Conservation (phyloP, 1,139 yeast species). For the Nakaseomyces kungkrabaensis region DNA sequence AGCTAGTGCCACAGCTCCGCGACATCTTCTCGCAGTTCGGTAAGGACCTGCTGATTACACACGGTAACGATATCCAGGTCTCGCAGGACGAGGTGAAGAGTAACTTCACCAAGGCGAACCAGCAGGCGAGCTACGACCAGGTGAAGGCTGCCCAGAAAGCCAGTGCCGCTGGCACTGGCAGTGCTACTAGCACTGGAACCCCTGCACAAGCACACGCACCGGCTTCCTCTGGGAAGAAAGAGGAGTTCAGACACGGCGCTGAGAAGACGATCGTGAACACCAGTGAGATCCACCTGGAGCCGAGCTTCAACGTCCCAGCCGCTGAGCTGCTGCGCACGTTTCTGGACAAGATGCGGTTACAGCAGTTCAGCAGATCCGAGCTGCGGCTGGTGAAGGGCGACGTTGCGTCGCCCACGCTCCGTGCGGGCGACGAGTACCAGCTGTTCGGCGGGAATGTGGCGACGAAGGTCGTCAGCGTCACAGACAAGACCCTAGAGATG, state of each 20-base stretch:
- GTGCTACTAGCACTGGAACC: too few relatives aligned
- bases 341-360: conserved; percentile 63
- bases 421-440: conserved; percentile 52
- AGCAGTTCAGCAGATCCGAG: conserved; percentile 47
- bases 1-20: conserved; percentile 64
- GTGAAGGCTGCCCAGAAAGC: conserved; percentile 15
- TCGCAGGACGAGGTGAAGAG: conserved; percentile 61
- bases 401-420: conserved; percentile 13
- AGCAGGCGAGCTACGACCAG: conserved; percentile 26
- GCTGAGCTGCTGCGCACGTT: conserved; percentile 72
- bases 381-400: conserved; percentile 7
- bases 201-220: conserved; percentile 8
- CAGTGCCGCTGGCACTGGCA: too few relatives aligned
- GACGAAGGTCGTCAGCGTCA: conserved; percentile 51
- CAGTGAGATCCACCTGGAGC: conserved; percentile 65
- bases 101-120: conserved; percentile 56
- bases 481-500: conserved; percentile 47
- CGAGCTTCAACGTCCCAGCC: conserved; percentile 79
- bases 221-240: conserved; percentile 13
- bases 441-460: conserved; percentile 84
- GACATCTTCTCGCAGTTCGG: conserved; percentile 56
- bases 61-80: conserved; percentile 83
- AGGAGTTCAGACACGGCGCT: conserved; percentile 16
- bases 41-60: conserved; percentile 57
- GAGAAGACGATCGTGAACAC: conserved; percentile 43